These are phyloP conservation scores for Cerioporus squamosus DNA, from an alignment of 1,284 basidiomycete species.

Conservation along the genomic window DNA sequence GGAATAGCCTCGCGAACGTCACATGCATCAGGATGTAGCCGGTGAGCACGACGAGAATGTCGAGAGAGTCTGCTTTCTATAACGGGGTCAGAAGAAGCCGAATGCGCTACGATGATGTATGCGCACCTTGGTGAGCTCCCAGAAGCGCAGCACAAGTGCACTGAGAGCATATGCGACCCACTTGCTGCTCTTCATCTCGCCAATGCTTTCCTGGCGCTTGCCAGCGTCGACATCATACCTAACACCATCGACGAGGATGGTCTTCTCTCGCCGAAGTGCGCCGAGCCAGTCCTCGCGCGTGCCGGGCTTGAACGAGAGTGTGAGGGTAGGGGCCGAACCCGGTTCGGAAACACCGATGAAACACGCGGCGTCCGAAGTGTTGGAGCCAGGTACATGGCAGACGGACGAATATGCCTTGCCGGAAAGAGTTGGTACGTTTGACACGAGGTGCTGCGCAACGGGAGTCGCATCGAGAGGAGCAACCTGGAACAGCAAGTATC, in stretches of 20 bases:
- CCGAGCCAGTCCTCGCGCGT: conserved; percentile 53
- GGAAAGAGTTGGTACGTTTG: conserved; percentile 44
- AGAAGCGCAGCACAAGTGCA: conserved; percentile 85
- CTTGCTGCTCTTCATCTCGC: conserved; percentile 73
- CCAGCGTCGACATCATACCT: conserved; percentile 46
- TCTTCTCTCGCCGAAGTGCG: conserved; percentile 44
- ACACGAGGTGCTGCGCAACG: conserved; percentile 51
- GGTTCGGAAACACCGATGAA: conserved; percentile 43
- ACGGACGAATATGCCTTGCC: conserved; percentile 38
- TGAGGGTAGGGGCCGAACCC: conserved; percentile 51
- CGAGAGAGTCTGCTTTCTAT: conserved; percentile 92
- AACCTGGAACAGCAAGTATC: conserved; percentile 30
- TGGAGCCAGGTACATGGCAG: conserved; percentile 33
- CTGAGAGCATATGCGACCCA: conserved; percentile 89
- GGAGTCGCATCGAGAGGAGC: conserved; percentile 40
- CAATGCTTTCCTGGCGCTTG: conserved; percentile 51
- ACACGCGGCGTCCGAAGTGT: conserved; percentile 38
- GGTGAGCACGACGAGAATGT: conserved; percentile 94
- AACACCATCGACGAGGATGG: conserved; percentile 45
- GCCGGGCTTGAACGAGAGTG: conserved; percentile 61
- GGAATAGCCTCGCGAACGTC: conserved; percentile 91
- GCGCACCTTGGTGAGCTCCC: conserved; percentile 81
- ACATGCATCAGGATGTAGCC: conserved; percentile 97
- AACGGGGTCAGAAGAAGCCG: conserved; percentile 2
- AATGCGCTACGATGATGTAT: neutral